Percentiles rank a stretch among this genome's conserved stretches.
Evolutionary conservation across 768 basidiomycete genomes (phyloP).

Genomic region (Chalciporus chontae): DNA sequence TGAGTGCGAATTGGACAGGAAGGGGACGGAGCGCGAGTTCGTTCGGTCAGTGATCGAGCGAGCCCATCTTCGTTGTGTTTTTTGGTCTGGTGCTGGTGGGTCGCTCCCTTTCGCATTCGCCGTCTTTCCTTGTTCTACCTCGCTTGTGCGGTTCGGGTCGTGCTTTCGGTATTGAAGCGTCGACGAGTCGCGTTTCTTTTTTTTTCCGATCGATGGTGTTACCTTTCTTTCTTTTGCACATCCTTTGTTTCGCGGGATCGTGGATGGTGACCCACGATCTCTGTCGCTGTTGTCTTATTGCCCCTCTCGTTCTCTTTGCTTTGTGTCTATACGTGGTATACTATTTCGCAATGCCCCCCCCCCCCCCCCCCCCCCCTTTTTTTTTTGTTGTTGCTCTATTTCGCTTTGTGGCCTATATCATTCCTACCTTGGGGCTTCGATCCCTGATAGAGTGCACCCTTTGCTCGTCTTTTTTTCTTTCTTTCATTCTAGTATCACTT

Average conservation of each 20-base stretch:
- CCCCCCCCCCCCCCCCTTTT: no score
- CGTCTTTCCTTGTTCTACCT: slow-evolving; percentile 18
- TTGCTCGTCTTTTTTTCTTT: not conserved
- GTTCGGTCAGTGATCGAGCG: slow-evolving; percentile 21
- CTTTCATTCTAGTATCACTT: not conserved
- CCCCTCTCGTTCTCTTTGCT: not conserved
- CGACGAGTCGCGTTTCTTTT: no score
- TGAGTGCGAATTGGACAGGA: slow-evolving; percentile 28
- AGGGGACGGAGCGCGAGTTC: slow-evolving; percentile 26
- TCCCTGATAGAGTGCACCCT: not conserved
- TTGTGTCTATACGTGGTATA: not conserved
- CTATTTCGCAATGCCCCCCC: no score
- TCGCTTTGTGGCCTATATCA: no score
- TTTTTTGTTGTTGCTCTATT: no score
- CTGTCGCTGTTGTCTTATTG: not conserved
- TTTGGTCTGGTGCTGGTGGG: not conserved
- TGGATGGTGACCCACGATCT: not conserved
- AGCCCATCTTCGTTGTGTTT: not conserved
- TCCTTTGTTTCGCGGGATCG: not conserved
- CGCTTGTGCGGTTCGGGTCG: not conserved
- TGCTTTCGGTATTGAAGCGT: no score
- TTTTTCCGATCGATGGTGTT: not conserved
- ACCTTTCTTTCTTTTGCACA: no score
- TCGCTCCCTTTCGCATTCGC: slow-evolving; percentile 18
- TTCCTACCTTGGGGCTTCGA: not conserved